Conservation (phyloP, 495 filamentous ascomycete species). For the Physcia stellaris region DNA sequence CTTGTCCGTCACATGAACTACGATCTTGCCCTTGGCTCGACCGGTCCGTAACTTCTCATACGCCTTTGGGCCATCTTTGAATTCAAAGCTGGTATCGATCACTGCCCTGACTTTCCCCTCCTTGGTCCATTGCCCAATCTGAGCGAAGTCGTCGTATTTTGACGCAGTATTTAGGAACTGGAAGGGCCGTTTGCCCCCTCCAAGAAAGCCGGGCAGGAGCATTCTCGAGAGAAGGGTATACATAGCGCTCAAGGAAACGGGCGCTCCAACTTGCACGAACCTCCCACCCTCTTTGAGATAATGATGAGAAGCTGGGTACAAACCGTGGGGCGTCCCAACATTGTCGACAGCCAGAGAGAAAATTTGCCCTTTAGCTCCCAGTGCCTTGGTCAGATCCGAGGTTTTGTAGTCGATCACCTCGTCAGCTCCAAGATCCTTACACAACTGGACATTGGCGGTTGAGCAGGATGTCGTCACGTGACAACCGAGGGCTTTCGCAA, state of each 20-base stretch:
- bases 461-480: constrained; percentile 49
- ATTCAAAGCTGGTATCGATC: constrained; percentile 45
- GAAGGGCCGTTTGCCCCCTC: constrained; percentile 48
- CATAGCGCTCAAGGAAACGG: constrained; percentile 8
- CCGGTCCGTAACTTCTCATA: constrained; percentile 47
- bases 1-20: constrained; percentile 39
- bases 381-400: constrained; percentile 30
- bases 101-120: constrained; percentile 46
- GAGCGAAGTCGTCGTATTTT: constrained; percentile 30
- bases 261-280: constrained; percentile 46
- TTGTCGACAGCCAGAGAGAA: constrained; percentile 51
- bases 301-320: constrained; percentile 42
- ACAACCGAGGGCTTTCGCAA: constrained; percentile 52
- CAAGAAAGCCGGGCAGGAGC: constrained; percentile 41
- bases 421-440: constrained; percentile 47
- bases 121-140: constrained; percentile 44
- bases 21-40: constrained; percentile 53
- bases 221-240: constrained; percentile 17
- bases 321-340: constrained; percentile 31
- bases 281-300: constrained; percentile 38
- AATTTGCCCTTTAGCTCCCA: constrained; percentile 34
- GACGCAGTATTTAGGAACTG: constrained; percentile 27
- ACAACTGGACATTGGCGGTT: constrained; percentile 40
- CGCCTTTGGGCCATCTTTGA: constrained; percentile 46
- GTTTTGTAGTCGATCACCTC: constrained; percentile 57